Conservation (phyloP, 805 yeast genomes). For the Saturnispora mendoncae region DNA sequence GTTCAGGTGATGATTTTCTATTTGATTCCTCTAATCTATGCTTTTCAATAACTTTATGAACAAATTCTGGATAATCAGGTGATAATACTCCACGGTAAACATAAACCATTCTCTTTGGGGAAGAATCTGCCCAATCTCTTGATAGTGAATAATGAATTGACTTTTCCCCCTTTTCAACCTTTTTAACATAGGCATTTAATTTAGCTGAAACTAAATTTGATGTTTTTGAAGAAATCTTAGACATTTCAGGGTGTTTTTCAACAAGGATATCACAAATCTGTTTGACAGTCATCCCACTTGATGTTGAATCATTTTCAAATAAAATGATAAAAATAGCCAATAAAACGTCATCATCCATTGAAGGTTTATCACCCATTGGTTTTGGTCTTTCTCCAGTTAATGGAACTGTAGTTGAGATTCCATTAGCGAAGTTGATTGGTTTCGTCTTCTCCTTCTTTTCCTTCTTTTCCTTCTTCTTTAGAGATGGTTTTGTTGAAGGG, state of each 20-base stretch:
- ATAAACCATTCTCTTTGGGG: constrained; percentile 83
- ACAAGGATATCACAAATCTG: constrained; percentile 71
- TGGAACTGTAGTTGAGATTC: constrained; percentile 71
- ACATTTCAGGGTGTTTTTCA: constrained; percentile 77
- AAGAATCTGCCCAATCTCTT: constrained; percentile 86
- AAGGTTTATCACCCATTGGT: constrained; percentile 57
- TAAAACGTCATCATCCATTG: constrained; percentile 63
- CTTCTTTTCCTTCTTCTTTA: constrained; percentile 18
- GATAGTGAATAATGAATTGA: constrained; percentile 64
- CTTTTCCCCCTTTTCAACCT: constrained; percentile 73
- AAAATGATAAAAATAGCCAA: constrained; percentile 67
- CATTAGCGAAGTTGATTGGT: constrained; percentile 50
- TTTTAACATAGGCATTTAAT: constrained; percentile 74
- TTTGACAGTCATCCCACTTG: constrained; percentile 82
- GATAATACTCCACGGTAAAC: constrained; percentile 74
- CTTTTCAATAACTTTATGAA: constrained; percentile 51
- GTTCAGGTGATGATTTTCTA: constrained; percentile 11
- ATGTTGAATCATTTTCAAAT: constrained; percentile 57
- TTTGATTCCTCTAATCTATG: constrained; percentile 30
- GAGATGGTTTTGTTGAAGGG: constrained; percentile 27
- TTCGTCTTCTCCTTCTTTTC: constrained; percentile 25
- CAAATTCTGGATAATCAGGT: constrained; percentile 66
- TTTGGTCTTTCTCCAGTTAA: constrained; percentile 68
- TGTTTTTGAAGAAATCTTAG: constrained; percentile 68
- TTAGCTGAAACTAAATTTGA: constrained; percentile 77